Evolutionary conservation across 305 asterid genomes (phyloP), one percentile per base, ranked within the genome.

Genomic region (Fraxinus platypoda): DNA sequence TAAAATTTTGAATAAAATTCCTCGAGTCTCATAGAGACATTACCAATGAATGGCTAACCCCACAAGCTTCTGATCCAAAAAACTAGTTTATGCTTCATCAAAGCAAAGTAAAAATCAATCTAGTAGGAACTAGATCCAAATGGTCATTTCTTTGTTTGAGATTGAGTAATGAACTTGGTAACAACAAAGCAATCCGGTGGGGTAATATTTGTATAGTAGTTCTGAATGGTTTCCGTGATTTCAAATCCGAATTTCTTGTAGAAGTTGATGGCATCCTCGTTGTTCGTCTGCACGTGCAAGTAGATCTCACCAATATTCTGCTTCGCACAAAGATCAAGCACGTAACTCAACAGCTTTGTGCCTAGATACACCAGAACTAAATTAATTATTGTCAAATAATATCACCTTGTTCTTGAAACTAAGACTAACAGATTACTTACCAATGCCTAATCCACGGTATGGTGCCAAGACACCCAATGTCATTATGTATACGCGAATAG

Each of bases 391-490:
- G 19, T 15, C 59, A 4, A 15, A 15, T 49, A 49, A 49, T 49
- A 13, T 21, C 15, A 21, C 71, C 30, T 62, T 62, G 31, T n/a
- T 62, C 25, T 62, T 9, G 25, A 74, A 59, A n/a, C 13, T 2
- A 78, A 80, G 80, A 52, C 30, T 41, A 81, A 81, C 6, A 21
- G 75, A 85, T 74, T 72, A 86, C 97, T 86, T 82, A 94, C 98
- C 98, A 57, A 95, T 81, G 71, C 99, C 97, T 82, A 94, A 84
- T 59, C 95, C 97, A 64, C 97, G 98, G 82, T 94, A 94, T 74
- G 99, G 99, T 76, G 98, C 98, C 90, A 94, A 92, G 88, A 95
- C 98, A 80, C 98, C 98, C 83, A 95, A 80, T 19, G 98, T 95
- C 99, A 94, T 95, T 80, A 94, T 93, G 91, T 93, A 94, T 71